Evolutionary conservation across 164 flowering plant genomes (phyloP).

Genomic region (Platanus orientalis): DNA sequence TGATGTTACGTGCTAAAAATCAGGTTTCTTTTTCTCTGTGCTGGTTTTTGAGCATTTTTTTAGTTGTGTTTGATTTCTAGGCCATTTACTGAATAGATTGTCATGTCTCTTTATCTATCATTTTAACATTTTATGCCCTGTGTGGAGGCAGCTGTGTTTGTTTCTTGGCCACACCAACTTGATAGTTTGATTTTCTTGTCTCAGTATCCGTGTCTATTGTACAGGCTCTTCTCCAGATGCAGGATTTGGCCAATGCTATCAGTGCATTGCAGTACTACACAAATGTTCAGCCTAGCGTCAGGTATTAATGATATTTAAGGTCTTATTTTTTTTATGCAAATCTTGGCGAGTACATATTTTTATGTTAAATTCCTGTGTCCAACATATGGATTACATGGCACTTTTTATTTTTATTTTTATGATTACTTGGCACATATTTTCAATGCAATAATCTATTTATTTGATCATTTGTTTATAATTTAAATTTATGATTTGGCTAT

Average conservation of each 20-base stretch:
- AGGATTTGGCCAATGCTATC: constrained; percentile 77
- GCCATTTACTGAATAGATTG: neutral
- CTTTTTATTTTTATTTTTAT: too few relatives aligned
- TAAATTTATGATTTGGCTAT: constrained; percentile 6
- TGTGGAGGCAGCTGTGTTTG: neutral
- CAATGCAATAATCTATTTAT: neutral
- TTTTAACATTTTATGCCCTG: too few relatives aligned
- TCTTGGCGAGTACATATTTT: too few relatives aligned
- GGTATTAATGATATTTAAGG: constrained; percentile 33
- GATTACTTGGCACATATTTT: too few relatives aligned
- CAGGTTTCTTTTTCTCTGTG: constrained; percentile 53
- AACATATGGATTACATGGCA: too few relatives aligned
- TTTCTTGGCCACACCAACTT: neutral
- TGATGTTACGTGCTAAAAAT: constrained; percentile 95
- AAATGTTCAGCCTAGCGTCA: constrained; percentile 78
- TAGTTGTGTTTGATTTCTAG: neutral
- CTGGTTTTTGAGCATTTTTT: neutral
- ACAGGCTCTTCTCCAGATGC: constrained; percentile 98
- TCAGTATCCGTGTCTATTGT: neutral
- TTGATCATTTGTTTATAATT: neutral
- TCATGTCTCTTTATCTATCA: neutral
- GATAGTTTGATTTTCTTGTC: too few relatives aligned
- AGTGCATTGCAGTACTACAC: constrained; percentile 74
- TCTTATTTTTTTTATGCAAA: neutral
- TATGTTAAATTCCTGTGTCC: too few relatives aligned